These are phyloP conservation scores for Daldinia grandis DNA, from an alignment of 495 filamentous ascomycete genomes.

Conservation along the genomic window DNA sequence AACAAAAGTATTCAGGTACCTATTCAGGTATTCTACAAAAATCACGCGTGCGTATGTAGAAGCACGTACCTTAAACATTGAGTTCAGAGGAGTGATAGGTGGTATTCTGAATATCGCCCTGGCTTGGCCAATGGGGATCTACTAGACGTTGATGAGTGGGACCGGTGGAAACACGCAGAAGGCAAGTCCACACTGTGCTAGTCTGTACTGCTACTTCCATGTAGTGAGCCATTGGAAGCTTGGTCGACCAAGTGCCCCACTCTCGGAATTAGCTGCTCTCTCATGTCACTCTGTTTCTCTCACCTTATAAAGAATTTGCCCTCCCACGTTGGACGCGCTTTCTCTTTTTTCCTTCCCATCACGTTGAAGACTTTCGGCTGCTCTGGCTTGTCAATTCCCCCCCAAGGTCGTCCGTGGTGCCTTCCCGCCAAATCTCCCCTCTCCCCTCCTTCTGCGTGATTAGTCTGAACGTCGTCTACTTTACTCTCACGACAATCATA, in stretches of 20 bases:
- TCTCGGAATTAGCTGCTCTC: slow-evolving; percentile 41
- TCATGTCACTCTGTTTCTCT: slow-evolving; percentile 37
- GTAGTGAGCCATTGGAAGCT: slow-evolving; percentile 31
- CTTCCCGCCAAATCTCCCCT: slow-evolving; percentile 44
- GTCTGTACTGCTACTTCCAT: slow-evolving; percentile 34
- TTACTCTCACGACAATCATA: slow-evolving; percentile 36
- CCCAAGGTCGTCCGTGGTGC: slow-evolving; percentile 47
- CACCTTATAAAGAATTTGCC: slow-evolving; percentile 45
- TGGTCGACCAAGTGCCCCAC: slow-evolving; percentile 36
- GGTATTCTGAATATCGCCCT: slow-evolving; percentile 27
- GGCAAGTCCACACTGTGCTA: slow-evolving; percentile 32
- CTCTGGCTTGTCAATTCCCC: slow-evolving; percentile 46
- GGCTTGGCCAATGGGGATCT: slow-evolving; percentile 33
- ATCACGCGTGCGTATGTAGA: slow-evolving; percentile 27
- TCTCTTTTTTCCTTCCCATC: slow-evolving; percentile 43
- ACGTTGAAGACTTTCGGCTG: slow-evolving; percentile 48
- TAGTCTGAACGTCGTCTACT: slow-evolving; percentile 37
- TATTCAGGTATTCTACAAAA: slow-evolving; percentile 7
- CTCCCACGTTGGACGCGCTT: slow-evolving; percentile 45
- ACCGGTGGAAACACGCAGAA: slow-evolving; percentile 14
- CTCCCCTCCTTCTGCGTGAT: slow-evolving; percentile 32
- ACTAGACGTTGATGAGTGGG: slow-evolving; percentile 18
- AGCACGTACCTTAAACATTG: slow-evolving; percentile 16
- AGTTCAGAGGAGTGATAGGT: slow-evolving; percentile 6
- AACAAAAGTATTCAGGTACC: neutral